Percentiles rank a stretch among this genome's conserved stretches.
Conservation (phyloP, 208 protist species). For the Wallacemonas sp. region DNA sequence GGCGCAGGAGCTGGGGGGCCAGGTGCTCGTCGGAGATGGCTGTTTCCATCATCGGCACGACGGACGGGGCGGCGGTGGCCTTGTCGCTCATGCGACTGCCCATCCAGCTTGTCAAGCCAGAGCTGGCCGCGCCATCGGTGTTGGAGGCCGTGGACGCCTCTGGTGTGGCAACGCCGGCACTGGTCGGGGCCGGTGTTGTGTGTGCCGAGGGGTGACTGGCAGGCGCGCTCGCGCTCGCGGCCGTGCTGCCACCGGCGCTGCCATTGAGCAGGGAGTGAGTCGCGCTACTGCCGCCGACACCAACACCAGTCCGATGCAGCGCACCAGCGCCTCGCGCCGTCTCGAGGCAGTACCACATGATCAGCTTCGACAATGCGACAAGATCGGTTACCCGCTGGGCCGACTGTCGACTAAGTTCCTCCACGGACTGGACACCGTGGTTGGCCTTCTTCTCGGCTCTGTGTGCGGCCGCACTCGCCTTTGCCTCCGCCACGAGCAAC, state of each 20-base stretch:
- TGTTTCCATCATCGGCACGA: background rate
- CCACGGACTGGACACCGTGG: too few relatives aligned
- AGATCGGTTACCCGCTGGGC: background rate
- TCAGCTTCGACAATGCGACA: slow-evolving; percentile 19
- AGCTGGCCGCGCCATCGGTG: slow-evolving; percentile 4
- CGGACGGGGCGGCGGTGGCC: slow-evolving; percentile 1
- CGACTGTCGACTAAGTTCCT: background rate
- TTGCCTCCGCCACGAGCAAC: slow-evolving; percentile 8
- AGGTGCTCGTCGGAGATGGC: slow-evolving; percentile 28
- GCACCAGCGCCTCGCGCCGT: slow-evolving; percentile 23
- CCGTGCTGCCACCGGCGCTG: slow-evolving; percentile 17
- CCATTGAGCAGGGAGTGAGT: slow-evolving; percentile 2
- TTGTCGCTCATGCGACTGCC: slow-evolving; percentile 46
- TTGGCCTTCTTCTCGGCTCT: background rate
- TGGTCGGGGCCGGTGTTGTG: background rate
- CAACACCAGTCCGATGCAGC: slow-evolving; percentile 12
- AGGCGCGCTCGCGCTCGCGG: background rate
- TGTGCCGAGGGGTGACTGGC: slow-evolving; percentile 6
- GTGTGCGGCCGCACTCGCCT: background rate
- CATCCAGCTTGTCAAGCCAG: slow-evolving; percentile 22
- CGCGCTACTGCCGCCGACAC: slow-evolving; percentile 15
- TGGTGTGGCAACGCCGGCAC: background rate
- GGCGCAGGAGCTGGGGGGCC: slow-evolving; percentile 41
- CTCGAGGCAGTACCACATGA: slow-evolving; percentile 57
- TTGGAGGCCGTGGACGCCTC: background rate